Evolutionary conservation across 345 rosid species (phyloP), one percentile per base, ranked within the genome.

Genomic region (Acer saccharum): DNA sequence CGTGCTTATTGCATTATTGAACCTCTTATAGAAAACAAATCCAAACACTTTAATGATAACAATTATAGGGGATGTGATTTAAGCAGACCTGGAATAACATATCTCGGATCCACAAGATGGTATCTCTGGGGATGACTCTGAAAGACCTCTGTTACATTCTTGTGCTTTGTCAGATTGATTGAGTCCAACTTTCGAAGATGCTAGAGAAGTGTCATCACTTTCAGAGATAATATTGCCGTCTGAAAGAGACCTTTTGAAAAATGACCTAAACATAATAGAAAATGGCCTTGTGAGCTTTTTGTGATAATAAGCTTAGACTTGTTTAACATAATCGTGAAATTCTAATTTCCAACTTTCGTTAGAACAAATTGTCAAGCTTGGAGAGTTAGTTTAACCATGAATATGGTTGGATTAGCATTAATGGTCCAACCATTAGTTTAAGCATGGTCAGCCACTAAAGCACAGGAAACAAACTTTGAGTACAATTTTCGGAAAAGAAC

Each of bases 171-270:
- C 92, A 65, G 75, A 76, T 76, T 77, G 86, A 79, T 70, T 77
- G 54, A 68, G 88, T 77, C 81, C 84, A 18, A 69, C 71, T 69
- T 80, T 78, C 72, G 84, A 57, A 61, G 81, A 74, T 72, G 81
- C 68, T 11, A 79, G 39, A 32, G 82, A 77, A 60, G 89, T 57
- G 72, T 85, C 90, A 46, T 85, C 90, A 50, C 77, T 83, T 79
- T 88, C 94, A 57, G 79, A 72, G 9, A 80, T 73, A 69, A 96
- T 87, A 81, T 89, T 93, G 66, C 99, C 97, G 70, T 91, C 98
- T 44, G 99, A 96, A 62, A 90, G 73, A 54, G 98, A 96, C 84
- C 97, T 89, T 85, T 88, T 96, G 66, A 94, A 20, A 66, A 71
- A 75, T 61, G 89, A 76, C 87, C 99, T 96, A 58, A 72, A 79